Base-by-base conservation (phyloP, 163 green algal genomes). In the Smithsoniella earleae region DNA sequence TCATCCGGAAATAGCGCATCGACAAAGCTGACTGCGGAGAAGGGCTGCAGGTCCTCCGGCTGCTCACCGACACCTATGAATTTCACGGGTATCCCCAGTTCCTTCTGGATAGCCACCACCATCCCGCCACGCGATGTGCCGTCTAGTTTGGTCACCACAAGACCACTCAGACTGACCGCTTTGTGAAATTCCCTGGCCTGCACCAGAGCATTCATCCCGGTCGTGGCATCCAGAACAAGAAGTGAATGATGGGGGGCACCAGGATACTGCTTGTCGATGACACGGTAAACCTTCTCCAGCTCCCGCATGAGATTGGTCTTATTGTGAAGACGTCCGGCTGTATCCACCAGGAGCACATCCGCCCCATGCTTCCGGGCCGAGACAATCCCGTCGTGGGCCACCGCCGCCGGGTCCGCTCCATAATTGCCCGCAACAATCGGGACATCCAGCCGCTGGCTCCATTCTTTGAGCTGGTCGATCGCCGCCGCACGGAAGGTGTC, bases 61-160 rank as follows among this genome's bases (percentile, higher is more conserved):
- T n/a, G 36, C 64, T 77, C 73, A 30, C 73, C 73, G n/a, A 77
- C 66, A 16, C 73, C 73, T 30, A 77, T 77, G 73, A 78, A 77
- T 3, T 78, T 45, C 25, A 77, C 62, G 37, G 73, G 73, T 25
- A 77, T 27, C 16, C 45, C 36, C 22, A 78, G 38, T 25, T 77
- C 62, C 30, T 79, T 30, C 4, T 36, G 65, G 73, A 77, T 74
- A 16, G 30, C 73, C 3, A 77, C 27, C 2, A 77, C 25, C 27
- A 74, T 36, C 22, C 73, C 73, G 2, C 73, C 73, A 30, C 66
- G 72, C 33, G 73, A 40, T 2, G 73, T 77, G 3, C 73, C 73
- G 30, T 77, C 73, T 27, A 77, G 73, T 31, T 77, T 77, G 58
- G 73, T 77, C 31, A 77, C 27, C 66, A 77, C 73, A 3, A 77